Percentiles rank a stretch among this genome's conserved stretches.
phyloP scores from a whole-genome alignment of 768 basidiomycete genomes.

The Suillus americanus region DNA sequence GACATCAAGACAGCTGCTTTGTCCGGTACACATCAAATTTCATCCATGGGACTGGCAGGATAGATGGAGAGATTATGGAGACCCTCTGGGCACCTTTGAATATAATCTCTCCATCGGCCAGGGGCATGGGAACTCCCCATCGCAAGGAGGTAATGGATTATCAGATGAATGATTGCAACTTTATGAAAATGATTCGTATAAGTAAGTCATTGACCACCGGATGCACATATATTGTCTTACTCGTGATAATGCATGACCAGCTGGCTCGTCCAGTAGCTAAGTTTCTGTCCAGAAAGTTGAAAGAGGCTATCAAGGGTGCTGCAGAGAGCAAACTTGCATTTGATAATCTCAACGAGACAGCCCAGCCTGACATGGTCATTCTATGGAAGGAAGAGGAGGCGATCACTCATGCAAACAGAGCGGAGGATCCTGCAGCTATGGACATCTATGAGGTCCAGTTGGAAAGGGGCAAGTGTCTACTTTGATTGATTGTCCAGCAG shows the following conservation, averaged over 20 bases:
- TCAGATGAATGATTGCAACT: slow-evolving; percentile 25
- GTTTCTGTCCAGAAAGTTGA: slow-evolving; percentile 1
- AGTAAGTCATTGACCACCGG: neutral
- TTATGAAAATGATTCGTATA: slow-evolving; percentile 23
- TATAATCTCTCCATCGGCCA: neutral
- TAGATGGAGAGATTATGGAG: slow-evolving; percentile 12
- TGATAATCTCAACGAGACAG: neutral
- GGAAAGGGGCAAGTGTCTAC: no score
- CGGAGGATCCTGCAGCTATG: neutral
- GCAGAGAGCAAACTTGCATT: neutral
- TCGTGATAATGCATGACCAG: neutral
- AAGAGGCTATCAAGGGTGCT: neutral
- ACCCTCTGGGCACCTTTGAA: slow-evolving; percentile 6
- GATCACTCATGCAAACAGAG: neutral
- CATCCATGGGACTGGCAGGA: neutral
- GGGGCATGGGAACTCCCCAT: slow-evolving; percentile 1
- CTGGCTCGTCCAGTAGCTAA: neutral
- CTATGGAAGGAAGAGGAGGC: slow-evolving; percentile 3
- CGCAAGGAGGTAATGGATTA: slow-evolving; percentile 20
- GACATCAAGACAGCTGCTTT: slow-evolving; percentile 7
- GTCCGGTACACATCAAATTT: slow-evolving; percentile 3
- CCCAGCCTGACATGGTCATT: neutral
- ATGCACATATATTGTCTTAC: neutral
- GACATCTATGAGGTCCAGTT: slow-evolving; percentile 8
- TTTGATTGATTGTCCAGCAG: no score